Evolutionary conservation across 768 basidiomycete species (phyloP).

Genomic region (Tulasnella sp.): DNA sequence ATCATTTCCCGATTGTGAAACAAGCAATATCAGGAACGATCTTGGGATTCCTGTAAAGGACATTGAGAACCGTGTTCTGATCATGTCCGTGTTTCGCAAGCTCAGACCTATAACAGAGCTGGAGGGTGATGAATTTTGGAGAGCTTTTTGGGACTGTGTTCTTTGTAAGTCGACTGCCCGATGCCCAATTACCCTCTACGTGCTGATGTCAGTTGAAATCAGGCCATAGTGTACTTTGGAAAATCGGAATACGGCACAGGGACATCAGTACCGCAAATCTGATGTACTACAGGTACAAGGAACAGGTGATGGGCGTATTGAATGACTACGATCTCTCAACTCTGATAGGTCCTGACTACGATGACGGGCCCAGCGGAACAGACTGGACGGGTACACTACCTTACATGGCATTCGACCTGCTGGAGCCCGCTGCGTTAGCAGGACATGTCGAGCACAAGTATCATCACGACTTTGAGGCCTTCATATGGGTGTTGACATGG

Average conservation of each 20-base stretch:
- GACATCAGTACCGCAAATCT: constrained; percentile 27
- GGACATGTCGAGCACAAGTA: constrained; percentile 21
- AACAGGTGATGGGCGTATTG: constrained; percentile 20
- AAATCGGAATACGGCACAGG: constrained; percentile 21
- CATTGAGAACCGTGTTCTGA: not conserved
- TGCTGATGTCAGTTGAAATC: constrained; percentile 21
- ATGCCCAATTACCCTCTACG: constrained; percentile 24
- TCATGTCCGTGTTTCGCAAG: not conserved
- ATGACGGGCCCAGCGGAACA: too few relatives aligned
- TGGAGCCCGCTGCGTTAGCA: constrained; percentile 16
- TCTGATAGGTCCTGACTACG: too few relatives aligned
- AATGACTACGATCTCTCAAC: constrained; percentile 28
- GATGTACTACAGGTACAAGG: constrained; percentile 21
- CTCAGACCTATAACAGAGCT: constrained; percentile 22
- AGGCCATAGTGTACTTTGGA: constrained; percentile 25
- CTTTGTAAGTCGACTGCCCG: constrained; percentile 21
- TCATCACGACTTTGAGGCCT: constrained; percentile 28
- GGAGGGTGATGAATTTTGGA: constrained; percentile 23
- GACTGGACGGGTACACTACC: constrained; percentile 23
- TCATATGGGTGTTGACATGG: constrained; percentile 23
- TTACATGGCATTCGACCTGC: constrained; percentile 27
- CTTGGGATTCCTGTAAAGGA: not conserved
- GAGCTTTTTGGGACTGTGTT: constrained; percentile 22
- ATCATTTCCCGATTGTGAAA: not conserved
- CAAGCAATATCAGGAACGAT: not conserved